Percentiles rank a stretch among this genome's conserved stretches.
These are phyloP conservation scores for Paraglomus brasilianum DNA, from an alignment of 192 early-diverging fungal genomes.

Conservation along the genomic window DNA sequence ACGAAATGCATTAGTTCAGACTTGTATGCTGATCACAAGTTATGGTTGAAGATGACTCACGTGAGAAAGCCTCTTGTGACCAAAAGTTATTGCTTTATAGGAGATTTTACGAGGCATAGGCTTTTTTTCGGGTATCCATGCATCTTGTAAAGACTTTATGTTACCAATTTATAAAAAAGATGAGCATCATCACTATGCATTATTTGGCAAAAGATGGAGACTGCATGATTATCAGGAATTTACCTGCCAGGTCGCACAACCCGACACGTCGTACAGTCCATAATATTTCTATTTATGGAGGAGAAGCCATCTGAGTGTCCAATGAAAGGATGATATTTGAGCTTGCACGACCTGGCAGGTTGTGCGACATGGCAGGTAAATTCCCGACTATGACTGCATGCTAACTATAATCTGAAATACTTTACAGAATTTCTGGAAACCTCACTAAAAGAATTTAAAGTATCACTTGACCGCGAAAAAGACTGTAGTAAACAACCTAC, in stretches of 20 bases:
- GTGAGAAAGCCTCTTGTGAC: slow-evolving; percentile 1
- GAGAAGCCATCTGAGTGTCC: no score
- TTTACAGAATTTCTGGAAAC: slow-evolving; percentile 7
- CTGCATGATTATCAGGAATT: no score
- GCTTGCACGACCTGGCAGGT: no score
- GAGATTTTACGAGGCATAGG: slow-evolving; percentile 2
- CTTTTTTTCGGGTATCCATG: neutral
- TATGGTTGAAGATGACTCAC: neutral
- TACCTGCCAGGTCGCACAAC: no score
- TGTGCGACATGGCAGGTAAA: no score
- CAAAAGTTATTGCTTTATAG: slow-evolving; percentile 1
- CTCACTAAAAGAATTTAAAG: slow-evolving; percentile 7
- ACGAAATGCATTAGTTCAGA: neutral
- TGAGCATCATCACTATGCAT: no score
- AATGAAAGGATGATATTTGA: no score
- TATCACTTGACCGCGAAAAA: neutral
- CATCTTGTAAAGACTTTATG: no score
- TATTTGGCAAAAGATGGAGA: no score
- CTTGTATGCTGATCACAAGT: neutral
- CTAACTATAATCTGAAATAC: slow-evolving; percentile 13
- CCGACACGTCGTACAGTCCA: no score
- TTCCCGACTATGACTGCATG: no score
- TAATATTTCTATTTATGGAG: no score
- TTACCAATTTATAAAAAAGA: neutral
- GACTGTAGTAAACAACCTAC: neutral